phyloP scores from a whole-genome alignment of 225 moss, liverwort and hornwort genomes.

The Marchantia polymorpha region DNA sequence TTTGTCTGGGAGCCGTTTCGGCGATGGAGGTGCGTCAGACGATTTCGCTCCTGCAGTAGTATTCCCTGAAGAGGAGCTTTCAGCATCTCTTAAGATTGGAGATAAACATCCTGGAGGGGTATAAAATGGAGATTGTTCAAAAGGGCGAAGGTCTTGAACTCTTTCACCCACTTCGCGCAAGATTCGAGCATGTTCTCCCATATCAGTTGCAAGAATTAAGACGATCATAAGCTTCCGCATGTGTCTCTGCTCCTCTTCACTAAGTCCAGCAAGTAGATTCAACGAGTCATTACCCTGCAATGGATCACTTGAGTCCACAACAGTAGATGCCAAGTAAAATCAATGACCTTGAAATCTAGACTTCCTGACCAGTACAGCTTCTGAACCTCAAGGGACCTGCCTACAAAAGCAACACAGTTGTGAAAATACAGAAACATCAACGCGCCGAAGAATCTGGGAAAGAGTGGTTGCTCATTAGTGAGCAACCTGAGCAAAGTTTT shows the following conservation, averaged over 20 bases:
- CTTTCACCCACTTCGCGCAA: slow-evolving; percentile 53
- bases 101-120: slow-evolving; percentile 56
- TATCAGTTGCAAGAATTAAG: slow-evolving; percentile 88
- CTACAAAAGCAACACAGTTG: background rate
- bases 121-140: slow-evolving; percentile 61
- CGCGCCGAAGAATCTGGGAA: background rate
- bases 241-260: slow-evolving; percentile 84
- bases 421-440: background rate
- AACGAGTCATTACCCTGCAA: slow-evolving; percentile 84
- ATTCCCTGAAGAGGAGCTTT: slow-evolving; percentile 12
- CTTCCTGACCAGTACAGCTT: background rate
- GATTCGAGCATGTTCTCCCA: slow-evolving; percentile 84
- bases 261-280: slow-evolving; percentile 62
- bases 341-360: slow-evolving; percentile 21
- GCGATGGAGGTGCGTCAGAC: background rate
- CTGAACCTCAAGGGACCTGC: background rate
- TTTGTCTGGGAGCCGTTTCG: slow-evolving; percentile 16
- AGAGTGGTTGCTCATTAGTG: background rate
- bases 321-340: slow-evolving; percentile 22
- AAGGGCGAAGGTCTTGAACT: slow-evolving; percentile 60
- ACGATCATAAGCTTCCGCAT: slow-evolving; percentile 83
- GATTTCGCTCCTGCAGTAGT: slow-evolving; percentile 6
- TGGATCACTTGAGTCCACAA: slow-evolving; percentile 44
- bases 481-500: too few species aligned
- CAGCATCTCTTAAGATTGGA: slow-evolving; percentile 23